Evolutionary conservation across 139 green algal genomes (phyloP), one percentile per base, ranked within the genome.

Genomic region (Tetradesmus obliquus): DNA sequence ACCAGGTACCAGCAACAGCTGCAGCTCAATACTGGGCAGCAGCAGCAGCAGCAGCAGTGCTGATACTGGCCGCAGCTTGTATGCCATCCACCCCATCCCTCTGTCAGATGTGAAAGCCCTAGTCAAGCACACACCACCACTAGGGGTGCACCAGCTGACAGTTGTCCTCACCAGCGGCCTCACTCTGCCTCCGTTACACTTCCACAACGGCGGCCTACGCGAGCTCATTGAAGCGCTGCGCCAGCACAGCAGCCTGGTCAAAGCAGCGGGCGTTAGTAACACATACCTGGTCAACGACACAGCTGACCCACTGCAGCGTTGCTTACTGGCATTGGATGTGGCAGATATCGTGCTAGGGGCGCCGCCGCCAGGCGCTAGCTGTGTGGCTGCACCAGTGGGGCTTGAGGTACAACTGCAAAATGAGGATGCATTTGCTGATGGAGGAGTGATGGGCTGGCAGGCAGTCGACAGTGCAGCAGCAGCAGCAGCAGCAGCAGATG

Each of bases 211-310:
- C 45, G 96, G 96, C 17, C 88, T 98, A 22, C 90, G 84, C 32
- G 94, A 93, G 12, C 94, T 98, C n/a, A 89, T 98, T 17, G 10
- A 74, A 10, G 89, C 87, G 4, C 91, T 98, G 6, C 62, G 82
- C 20, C 91, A 97, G 95, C 95, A 98, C 60, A 92, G 86, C 2
- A 74, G 84, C 17, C 86, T 98, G 82, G 83, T 96, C 15, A 95
- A 94, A 84, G 95, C 91, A 8, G 76, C 90, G 1, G 81, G 89
- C 24, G 95, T 98, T 80, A 88, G 94, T 17, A 93, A 93, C 89
- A 97, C 95, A 10, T 98, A 97, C 88, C 92, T 99, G 45, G 94
- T 99, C 3, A 98, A 98, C 83, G 96, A 98, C 91, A 95, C 93
- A 2, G 93, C 94, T 1, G 97, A 98, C 94, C 97, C 97, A 5